phyloP scores from a whole-genome alignment of 2,329 filamentous ascomycete genomes.

The Ophiostoma triangulosporum region DNA sequence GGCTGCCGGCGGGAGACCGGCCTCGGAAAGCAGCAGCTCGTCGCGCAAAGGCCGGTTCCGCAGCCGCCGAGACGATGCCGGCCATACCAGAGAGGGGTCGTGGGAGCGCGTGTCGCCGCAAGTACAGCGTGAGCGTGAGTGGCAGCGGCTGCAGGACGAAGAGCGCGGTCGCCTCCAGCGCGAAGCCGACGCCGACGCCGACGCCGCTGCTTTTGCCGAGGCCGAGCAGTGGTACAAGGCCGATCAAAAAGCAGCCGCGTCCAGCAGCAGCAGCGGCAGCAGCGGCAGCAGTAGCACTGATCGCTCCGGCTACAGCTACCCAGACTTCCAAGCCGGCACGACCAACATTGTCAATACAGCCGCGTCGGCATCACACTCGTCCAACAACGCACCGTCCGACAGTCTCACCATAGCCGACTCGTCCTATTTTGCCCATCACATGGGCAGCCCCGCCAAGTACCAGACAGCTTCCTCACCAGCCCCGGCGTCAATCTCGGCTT shows the following conservation, averaged over 20 bases:
- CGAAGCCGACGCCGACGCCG: background rate
- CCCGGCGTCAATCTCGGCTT: background rate
- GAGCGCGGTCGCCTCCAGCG: background rate
- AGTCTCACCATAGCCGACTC: background rate
- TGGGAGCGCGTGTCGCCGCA: conserved; percentile 11
- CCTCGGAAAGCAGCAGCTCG: too few relatives aligned
- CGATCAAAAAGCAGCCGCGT: background rate
- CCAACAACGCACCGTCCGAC: background rate
- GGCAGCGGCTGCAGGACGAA: conserved; percentile 1
- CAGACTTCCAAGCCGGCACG: background rate
- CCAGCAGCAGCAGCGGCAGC: background rate
- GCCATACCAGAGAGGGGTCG: conserved; percentile 2
- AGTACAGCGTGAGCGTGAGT: background rate
- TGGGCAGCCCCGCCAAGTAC: background rate
- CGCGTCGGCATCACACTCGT: background rate
- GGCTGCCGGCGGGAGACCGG: background rate
- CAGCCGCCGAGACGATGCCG: conserved; percentile 6
- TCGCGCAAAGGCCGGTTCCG: background rate
- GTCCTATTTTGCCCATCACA: background rate
- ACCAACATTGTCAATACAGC: background rate
- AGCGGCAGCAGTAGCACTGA: too few relatives aligned
- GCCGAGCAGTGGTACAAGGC: background rate
- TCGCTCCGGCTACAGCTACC: background rate
- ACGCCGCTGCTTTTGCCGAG: background rate
- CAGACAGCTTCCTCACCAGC: too few relatives aligned